Percentiles rank a stretch among this genome's conserved stretches.
Conservation (phyloP, 1,139 yeast genomes). For the Saccharomycopsis hybrid region DNA sequence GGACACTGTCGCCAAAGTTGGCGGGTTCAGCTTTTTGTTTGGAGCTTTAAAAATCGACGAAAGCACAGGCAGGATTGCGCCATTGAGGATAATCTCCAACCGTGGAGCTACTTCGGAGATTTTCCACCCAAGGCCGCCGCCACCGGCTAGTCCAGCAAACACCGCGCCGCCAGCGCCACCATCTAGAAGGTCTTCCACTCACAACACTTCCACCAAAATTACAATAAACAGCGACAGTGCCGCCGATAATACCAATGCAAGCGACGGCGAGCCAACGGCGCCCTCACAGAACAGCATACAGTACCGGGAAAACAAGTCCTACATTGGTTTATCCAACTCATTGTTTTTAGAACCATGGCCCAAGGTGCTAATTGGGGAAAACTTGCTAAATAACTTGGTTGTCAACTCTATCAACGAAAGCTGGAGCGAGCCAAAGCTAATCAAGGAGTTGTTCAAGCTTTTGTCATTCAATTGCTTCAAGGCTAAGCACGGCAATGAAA, state of each 20-base stretch:
- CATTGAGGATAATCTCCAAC: constrained; percentile 16
- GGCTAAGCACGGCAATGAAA: not conserved
- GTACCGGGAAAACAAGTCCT: constrained; percentile 8
- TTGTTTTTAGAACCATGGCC: constrained; percentile 19
- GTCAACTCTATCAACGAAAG: constrained; percentile 12
- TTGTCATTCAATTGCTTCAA: constrained; percentile 17
- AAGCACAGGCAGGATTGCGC: constrained; percentile 21
- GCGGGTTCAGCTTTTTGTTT: constrained; percentile 79
- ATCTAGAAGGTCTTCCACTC: not conserved
- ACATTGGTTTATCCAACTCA: constrained; percentile 20
- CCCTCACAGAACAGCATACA: not conserved
- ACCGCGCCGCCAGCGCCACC: not conserved
- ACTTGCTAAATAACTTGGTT: constrained; percentile 14
- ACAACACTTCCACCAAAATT: not conserved
- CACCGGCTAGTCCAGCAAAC: not conserved
- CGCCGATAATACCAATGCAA: not conserved
- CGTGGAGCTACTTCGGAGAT: constrained; percentile 16
- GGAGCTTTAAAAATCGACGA: constrained; percentile 41
- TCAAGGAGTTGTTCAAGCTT: constrained; percentile 17
- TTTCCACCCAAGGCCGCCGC: constrained; percentile 1
- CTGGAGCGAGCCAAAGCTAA: constrained; percentile 16
- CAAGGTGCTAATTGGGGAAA: constrained; percentile 20
- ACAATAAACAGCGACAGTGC: not conserved
- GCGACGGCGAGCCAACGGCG: not conserved
- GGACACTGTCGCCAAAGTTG: constrained; percentile 43